Evolutionary conservation across 2,329 filamentous ascomycete species (phyloP), one percentile per base, ranked within the genome.

Genomic region (Periconia sp.): DNA sequence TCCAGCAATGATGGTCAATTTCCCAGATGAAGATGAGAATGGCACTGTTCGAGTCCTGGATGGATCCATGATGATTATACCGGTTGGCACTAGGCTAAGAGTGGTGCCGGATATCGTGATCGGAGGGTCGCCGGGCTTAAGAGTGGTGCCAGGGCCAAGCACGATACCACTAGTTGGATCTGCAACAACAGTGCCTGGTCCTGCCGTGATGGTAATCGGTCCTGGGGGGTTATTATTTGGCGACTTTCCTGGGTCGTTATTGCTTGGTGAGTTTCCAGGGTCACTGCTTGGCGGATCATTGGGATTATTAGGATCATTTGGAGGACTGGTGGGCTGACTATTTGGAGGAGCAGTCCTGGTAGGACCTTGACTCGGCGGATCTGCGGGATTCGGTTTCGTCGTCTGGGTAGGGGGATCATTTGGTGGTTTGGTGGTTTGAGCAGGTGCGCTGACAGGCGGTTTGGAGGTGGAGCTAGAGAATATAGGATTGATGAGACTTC

Each of bases 341-440:
- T n/a, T n/a, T n/a, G n/a, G n/a, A n/a, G n/a, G n/a, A n/a, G n/a
- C n/a, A n/a, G n/a, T n/a, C n/a, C n/a, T n/a, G n/a, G n/a, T n/a
- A n/a, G 23, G 23, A 25, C n/a, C n/a, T 25, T n/a, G 9, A 16
- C 25, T 30, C 3, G 25, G 18, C 18, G n/a, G n/a, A n/a, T n/a
- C n/a, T n/a, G n/a, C n/a, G n/a, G n/a, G n/a, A n/a, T n/a, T n/a
- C n/a, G n/a, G n/a, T n/a, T n/a, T n/a, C n/a, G n/a, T n/a, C n/a
- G n/a, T n/a, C n/a, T n/a, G n/a, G n/a, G n/a, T n/a, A n/a, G n/a
- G n/a, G n/a, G 45, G 42, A 9, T 40, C 40, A 5, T 22, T 36
- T 11, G 43, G 36, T 4, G 50, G 30, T 5, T 18, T 31, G n/a
- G 31, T 44, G 11, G 50, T 43, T 7, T 36, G 34, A 7, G 44